phyloP scores from a whole-genome alignment of 257 asterid genomes.

The Solanum ossicruentum region DNA sequence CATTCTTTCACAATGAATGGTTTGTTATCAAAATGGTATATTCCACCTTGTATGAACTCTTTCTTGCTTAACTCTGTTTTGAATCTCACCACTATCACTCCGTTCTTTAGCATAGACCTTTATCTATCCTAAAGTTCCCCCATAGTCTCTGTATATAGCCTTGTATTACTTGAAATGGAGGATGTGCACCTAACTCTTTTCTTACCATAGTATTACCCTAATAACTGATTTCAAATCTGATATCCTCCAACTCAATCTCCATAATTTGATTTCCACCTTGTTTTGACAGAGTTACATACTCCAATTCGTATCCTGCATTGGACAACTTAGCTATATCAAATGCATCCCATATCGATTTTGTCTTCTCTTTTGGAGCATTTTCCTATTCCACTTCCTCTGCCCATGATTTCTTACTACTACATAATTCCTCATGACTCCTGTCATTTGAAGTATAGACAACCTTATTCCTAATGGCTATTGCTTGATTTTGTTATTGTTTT shows the following conservation, averaged over 20 bases:
- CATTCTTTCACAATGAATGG: not conserved
- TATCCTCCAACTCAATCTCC: not conserved
- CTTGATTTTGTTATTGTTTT: too few species aligned
- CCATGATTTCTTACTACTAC: not conserved
- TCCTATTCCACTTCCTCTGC: not conserved
- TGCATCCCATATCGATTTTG: not conserved
- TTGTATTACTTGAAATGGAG: not conserved
- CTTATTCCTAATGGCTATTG: too few species aligned
- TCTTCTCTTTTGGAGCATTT: not conserved
- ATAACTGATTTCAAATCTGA: too few species aligned
- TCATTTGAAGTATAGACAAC: too few species aligned
- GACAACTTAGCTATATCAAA: not conserved
- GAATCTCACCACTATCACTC: not conserved
- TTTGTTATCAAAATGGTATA: too few species aligned
- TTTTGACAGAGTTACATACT: not conserved
- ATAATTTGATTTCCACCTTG: not conserved
- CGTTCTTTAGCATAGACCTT: not conserved
- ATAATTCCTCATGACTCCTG: too few species aligned
- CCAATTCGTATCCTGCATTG: not conserved
- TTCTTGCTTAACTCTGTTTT: not conserved
- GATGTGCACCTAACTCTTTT: not conserved
- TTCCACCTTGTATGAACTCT: not conserved
- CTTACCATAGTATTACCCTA: not conserved
- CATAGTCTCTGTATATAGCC: not conserved
- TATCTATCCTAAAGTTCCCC: not conserved